Evolutionary conservation across 306 rosid genomes (phyloP).

Genomic region (Dryas octopetala): DNA sequence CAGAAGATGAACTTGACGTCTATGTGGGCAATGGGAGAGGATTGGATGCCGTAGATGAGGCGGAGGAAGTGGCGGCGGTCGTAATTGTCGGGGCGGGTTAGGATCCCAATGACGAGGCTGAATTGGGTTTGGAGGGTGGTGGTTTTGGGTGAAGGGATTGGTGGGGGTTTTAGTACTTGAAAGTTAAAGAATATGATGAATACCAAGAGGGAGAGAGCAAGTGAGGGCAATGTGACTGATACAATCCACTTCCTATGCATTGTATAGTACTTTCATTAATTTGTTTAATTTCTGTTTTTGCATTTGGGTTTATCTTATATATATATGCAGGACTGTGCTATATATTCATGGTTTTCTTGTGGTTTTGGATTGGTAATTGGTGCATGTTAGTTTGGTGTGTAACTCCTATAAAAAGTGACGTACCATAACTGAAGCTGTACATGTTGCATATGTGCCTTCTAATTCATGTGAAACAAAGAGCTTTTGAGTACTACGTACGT

Average conservation of each 20-base stretch:
- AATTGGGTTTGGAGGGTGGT: constrained; percentile 10
- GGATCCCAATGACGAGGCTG: constrained; percentile 30
- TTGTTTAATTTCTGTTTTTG: no score
- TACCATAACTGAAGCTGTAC: neutral
- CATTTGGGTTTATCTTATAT: no score
- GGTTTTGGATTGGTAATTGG: no score
- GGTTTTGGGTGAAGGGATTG: neutral
- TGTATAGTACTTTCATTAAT: neutral
- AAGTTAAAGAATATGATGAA: constrained; percentile 19
- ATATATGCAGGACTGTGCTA: no score
- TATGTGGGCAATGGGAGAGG: constrained; percentile 21
- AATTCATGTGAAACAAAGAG: neutral
- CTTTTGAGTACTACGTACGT: neutral
- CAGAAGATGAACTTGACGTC: constrained; percentile 33
- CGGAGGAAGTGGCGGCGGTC: constrained; percentile 35
- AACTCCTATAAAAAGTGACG: neutral
- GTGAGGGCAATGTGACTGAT: constrained; percentile 3
- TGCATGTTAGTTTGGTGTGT: neutral
- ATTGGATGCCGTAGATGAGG: constrained; percentile 28
- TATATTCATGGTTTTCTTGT: no score
- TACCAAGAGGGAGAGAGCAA: constrained; percentile 20
- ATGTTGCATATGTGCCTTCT: neutral
- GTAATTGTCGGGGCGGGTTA: constrained; percentile 27
- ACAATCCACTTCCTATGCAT: constrained; percentile 17
- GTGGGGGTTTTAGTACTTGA: neutral